Evolutionary conservation across 2,329 filamentous ascomycete genomes (phyloP).

Genomic region (Cladosporium sp.): DNA sequence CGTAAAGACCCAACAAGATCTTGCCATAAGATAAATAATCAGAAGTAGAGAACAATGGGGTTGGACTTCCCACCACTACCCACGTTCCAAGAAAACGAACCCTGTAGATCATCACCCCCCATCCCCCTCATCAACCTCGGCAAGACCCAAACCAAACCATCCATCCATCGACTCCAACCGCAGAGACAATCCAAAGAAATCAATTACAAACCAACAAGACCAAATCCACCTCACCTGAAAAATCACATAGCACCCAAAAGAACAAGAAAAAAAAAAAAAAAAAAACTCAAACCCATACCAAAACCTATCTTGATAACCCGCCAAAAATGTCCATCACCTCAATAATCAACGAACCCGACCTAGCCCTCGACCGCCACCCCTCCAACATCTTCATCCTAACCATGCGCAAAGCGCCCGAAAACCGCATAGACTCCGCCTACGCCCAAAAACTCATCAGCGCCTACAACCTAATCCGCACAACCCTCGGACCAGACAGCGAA

Average conservation of each 20-base stretch:
- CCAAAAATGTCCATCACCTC: slow-evolving; percentile 17
- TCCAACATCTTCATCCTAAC: slow-evolving; percentile 50
- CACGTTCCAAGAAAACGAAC: no score
- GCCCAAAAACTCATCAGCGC: slow-evolving; percentile 51
- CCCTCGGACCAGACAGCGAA: slow-evolving; percentile 44
- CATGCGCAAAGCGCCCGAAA: slow-evolving; percentile 52
- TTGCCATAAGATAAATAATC: no score
- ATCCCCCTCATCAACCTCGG: slow-evolving; percentile 1
- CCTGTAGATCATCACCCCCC: slow-evolving; percentile 6
- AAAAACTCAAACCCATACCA: neutral
- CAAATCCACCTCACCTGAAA: no score
- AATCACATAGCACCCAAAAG: no score
- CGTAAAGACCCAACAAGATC: no score
- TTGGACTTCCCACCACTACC: no score
- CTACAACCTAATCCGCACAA: slow-evolving; percentile 43
- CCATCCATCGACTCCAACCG: neutral
- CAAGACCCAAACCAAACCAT: neutral
- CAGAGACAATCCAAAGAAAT: neutral
- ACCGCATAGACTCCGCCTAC: slow-evolving; percentile 47
- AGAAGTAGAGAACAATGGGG: no score
- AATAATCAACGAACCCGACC: slow-evolving; percentile 36
- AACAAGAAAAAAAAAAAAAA: no score
- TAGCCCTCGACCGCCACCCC: slow-evolving; percentile 41
- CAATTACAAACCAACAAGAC: no score
- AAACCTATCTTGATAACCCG: no score